These are phyloP conservation scores for Linanthus parryae DNA, from an alignment of 148 eudicot genomes.

Conservation along the genomic window DNA sequence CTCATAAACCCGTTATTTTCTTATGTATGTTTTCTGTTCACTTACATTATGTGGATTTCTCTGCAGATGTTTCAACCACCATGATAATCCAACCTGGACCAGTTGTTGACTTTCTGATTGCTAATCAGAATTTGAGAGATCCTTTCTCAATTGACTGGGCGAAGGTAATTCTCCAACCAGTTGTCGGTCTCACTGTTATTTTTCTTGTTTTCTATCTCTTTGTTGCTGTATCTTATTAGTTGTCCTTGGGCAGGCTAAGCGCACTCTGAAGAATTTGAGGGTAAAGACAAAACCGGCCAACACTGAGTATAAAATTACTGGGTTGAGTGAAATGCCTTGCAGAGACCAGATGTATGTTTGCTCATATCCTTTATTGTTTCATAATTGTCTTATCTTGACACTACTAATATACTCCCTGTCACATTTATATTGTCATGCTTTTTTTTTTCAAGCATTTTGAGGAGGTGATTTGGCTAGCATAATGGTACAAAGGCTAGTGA, in stretches of 20 bases:
- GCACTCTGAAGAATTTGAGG: conserved; percentile 73
- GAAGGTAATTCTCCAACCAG: conserved; percentile 32
- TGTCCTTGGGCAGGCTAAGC: conserved; percentile 52
- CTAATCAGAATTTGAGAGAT: conserved; percentile 76
- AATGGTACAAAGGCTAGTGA: too few relatives aligned
- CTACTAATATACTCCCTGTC: too few relatives aligned
- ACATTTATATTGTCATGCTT: too few relatives aligned
- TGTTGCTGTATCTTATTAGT: not conserved
- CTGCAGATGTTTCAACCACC: conserved; percentile 88
- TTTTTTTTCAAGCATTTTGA: too few relatives aligned
- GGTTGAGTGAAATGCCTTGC: conserved; percentile 67
- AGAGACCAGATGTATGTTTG: conserved; percentile 51
- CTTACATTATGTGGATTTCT: not conserved
- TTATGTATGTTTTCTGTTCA: not conserved
- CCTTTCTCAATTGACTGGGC: conserved; percentile 80
- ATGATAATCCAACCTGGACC: conserved; percentile 96
- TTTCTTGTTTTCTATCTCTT: not conserved
- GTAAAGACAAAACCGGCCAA: conserved; percentile 69
- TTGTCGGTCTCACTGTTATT: not conserved
- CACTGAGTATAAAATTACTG: conserved; percentile 78
- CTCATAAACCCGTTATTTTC: too few relatives aligned
- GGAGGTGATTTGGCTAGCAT: too few relatives aligned
- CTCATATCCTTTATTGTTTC: not conserved
- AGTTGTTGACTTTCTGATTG: conserved; percentile 66
- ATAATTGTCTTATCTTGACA: not conserved